Percentiles rank a stretch among this genome's conserved stretches.
These are phyloP conservation scores for Mrakia gelida DNA, from an alignment of 768 basidiomycete genomes.

Conservation along the genomic window DNA sequence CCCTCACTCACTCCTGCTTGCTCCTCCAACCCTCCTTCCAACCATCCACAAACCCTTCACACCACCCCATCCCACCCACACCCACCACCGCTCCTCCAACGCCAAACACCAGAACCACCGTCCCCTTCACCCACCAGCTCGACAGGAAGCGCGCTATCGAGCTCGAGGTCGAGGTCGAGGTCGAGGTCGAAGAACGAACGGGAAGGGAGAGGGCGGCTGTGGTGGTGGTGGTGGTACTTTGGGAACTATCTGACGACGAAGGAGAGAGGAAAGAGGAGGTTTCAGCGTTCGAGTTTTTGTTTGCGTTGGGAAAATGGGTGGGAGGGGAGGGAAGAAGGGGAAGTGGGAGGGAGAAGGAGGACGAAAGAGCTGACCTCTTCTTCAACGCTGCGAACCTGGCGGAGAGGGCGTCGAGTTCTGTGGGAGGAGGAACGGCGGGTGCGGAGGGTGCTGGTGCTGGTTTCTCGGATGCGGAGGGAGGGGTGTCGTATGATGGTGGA, in stretches of 20 bases:
- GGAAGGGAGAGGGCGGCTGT: no score
- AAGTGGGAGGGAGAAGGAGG: background rate
- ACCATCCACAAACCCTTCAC: background rate
- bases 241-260: no score
- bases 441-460: background rate
- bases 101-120: background rate
- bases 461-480: background rate
- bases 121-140: background rate
- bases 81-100: background rate
- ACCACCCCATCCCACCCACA: background rate
- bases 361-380: constrained; percentile 54
- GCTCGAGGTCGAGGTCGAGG: no score
- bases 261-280: no score
- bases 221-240: no score
- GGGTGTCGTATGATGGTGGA: background rate
- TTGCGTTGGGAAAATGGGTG: background rate
- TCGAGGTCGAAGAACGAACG: no score
- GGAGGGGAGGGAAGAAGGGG: background rate
- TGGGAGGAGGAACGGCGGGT: background rate
- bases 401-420: constrained; percentile 54
- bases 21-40: background rate
- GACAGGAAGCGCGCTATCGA: background rate
- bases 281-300: background rate
- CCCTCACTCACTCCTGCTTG: background rate
- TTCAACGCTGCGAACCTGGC: constrained; percentile 82